Base-by-base conservation (phyloP, 192 early-diverging fungal genomes). In the Rhizophagus sp. region DNA sequence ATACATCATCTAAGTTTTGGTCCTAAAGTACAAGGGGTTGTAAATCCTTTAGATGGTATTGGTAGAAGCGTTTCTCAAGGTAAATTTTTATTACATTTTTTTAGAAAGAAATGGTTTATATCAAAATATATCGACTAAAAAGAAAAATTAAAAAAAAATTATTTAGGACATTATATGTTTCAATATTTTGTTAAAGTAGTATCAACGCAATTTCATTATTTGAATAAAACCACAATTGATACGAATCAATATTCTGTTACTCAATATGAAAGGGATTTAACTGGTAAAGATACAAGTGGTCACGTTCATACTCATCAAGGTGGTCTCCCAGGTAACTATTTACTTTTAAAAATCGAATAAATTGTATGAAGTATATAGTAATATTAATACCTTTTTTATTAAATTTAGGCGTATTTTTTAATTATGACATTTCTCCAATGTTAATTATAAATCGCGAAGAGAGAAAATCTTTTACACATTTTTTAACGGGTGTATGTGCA, bases 361-460 rank as follows among this genome's bases (percentile, higher is more conserved):
- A 47, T 12, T 12, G 44, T 10, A 27, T 47, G 3, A 33, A 25
- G 1, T 62, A 72, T 74, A 17, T 27, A 1, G 10, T 63, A 69
- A 61, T 10, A 7, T 13, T 49, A 30, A 41, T 27, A 1, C 25
- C 30, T 57, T 66, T n/a, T 65, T 72, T 73, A 41, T 25, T 7
- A 12, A 66, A 4, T 80, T 63, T 88, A 85, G 97, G 97, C 39
- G 90, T 99, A 41, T 97, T 95, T 79, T 94, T 99, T 84, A 93
- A 95, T 81, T 94, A 92, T 86, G 97, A 99, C 52, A 99, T 99
- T 69, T 97, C 97, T 33, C 97, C 97, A 3, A 98, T 99, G 97
- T 87, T 94, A 66, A 94, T 99, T 63, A 92, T 92, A 41, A 95
- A 97, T 82, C 88, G 85, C 7, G 94, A 99, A 86, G 88, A 90